Evolutionary conservation across 2,329 filamentous ascomycete species (phyloP), one percentile per base, ranked within the genome.

Genomic region (Rutstroemia sp.): DNA sequence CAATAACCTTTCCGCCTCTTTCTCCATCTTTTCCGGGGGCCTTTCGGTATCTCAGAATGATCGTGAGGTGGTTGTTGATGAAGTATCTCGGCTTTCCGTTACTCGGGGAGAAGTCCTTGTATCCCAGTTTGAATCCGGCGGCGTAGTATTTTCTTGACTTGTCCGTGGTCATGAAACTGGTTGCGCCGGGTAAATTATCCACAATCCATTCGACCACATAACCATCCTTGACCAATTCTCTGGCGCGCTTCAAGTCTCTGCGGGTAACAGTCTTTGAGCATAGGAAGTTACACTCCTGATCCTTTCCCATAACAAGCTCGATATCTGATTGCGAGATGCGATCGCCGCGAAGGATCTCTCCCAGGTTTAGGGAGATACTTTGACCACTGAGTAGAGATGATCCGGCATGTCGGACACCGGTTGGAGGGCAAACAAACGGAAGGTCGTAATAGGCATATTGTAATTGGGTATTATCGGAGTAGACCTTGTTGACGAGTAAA

Each of bases 171-270:
- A 94, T 87, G 67, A 95, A 95, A 70, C 86, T 92, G 8, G 90
- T 95, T 38, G 90, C 90, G 6, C 90, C 90, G 1, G 91, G 90
- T 9, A 96, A 77, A 66, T 95, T 95, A 71, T 96, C 90, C 61
- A 94, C 87, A 63, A 95, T 95, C 91, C 90, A 95, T 71, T 95
- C 90, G 2, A 86, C 85, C n/a, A 94, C 84, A 70, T 94, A 95
- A 38, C 87, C 88, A 53, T 91, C 81, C 59, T 80, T 80, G 40
- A 95, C 85, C 66, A 95, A 73, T 60, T 91, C 77, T 63, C 80
- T 81, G 4, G 88, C 87, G 68, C 83, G 81, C 64, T 80, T 78
- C 57, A 95, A 71, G 48, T 85, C 86, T 47, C 77, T 76, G 40
- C 81, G 78, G 60, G 81, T 80, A 16, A 94, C 76, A 54, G 86